Evolutionary conservation across 345 rosid genomes (phyloP).

Genomic region (Gossypium ekmanianum): DNA sequence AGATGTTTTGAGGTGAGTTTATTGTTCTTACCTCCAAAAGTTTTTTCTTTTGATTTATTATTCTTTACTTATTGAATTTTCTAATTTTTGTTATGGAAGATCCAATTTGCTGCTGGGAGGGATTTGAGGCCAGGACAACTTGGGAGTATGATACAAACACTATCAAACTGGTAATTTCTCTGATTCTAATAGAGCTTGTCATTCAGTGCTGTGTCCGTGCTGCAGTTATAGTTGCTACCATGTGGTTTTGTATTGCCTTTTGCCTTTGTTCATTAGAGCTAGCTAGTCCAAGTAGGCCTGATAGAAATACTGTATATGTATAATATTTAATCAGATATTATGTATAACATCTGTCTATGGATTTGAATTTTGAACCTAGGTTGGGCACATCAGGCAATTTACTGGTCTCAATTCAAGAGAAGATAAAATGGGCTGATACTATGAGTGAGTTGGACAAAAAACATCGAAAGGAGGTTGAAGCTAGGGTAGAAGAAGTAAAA

Average conservation of each 20-base stretch:
- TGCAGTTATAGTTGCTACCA: neutral
- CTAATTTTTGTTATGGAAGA: conserved; percentile 36
- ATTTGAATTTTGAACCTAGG: conserved; percentile 41
- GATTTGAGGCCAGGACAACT: conserved; percentile 91
- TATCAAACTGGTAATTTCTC: conserved; percentile 72
- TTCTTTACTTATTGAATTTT: neutral
- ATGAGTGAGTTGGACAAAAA: conserved; percentile 85
- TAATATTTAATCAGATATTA: too few species aligned
- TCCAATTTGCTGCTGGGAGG: conserved; percentile 95
- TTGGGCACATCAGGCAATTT: conserved; percentile 78
- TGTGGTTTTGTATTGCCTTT: neutral
- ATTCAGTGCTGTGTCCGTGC: neutral
- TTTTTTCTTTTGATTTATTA: neutral
- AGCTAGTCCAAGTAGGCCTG: neutral
- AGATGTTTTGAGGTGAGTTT: conserved; percentile 81
- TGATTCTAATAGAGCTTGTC: conserved; percentile 4
- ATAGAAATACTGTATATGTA: neutral
- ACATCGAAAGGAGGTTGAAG: conserved; percentile 77
- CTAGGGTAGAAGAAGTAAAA: conserved; percentile 74
- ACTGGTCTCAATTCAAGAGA: conserved; percentile 85
- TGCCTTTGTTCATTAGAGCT: neutral
- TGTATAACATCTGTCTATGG: conserved; percentile 3
- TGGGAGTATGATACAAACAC: conserved; percentile 74
- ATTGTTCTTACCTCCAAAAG: conserved; percentile 2
- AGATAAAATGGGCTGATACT: conserved; percentile 97